These are phyloP conservation scores for Komagataella ulmi DNA, from an alignment of 805 yeast genomes.

Conservation along the genomic window DNA sequence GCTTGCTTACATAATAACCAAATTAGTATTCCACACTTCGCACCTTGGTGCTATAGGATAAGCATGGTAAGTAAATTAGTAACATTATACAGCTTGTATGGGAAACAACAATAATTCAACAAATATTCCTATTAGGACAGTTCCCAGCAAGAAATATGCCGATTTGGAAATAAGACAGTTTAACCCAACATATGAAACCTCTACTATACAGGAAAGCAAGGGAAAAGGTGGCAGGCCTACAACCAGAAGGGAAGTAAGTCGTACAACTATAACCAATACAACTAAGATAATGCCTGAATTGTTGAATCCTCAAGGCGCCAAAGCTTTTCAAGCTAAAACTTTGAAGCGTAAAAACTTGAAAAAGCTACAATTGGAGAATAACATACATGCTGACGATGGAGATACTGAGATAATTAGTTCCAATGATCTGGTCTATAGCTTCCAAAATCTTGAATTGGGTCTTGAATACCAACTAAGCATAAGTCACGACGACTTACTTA, in stretches of 20 bases:
- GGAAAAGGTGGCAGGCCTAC: background rate
- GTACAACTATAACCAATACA: background rate
- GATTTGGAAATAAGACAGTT: background rate
- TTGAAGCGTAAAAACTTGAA: constrained; percentile 47
- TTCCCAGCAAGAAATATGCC: background rate
- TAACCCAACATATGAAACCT: background rate
- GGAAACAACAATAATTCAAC: background rate
- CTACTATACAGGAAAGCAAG: background rate
- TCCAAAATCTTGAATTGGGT: constrained; percentile 37
- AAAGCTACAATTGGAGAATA: constrained; percentile 27
- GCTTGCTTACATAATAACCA: background rate
- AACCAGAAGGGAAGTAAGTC: background rate
- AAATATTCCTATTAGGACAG: background rate
- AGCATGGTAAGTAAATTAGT: background rate
- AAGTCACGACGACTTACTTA: constrained; percentile 55
- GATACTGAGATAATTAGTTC: constrained; percentile 12
- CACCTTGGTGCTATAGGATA: background rate
- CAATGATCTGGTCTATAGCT: constrained; percentile 25
- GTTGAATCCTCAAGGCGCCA: background rate
- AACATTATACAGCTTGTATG: background rate
- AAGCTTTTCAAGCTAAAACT: constrained; percentile 17
- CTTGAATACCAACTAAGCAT: constrained; percentile 39
- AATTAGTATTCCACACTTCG: background rate
- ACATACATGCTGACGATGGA: constrained; percentile 2
- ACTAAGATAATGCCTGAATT: background rate